phyloP scores from a whole-genome alignment of 129 eudicot genomes.

The Scalesia atractyloides region DNA sequence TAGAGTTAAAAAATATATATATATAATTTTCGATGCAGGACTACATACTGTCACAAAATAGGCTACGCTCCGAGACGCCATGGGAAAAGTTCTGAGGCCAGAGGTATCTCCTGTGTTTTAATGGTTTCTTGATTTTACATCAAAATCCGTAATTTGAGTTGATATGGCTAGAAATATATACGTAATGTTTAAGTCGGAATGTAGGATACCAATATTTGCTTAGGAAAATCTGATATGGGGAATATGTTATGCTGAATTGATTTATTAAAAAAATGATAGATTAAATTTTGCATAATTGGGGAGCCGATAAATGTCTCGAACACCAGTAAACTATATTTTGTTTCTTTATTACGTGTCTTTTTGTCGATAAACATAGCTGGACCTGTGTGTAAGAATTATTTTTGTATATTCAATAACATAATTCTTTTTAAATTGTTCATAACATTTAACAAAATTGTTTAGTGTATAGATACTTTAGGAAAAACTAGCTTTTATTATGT shows the following conservation, averaged over 20 bases:
- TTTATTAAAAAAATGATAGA: too few species aligned
- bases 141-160: neutral
- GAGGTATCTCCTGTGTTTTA: constrained; percentile 38
- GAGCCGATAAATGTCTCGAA: too few species aligned
- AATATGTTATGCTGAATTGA: neutral
- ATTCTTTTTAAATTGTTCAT: too few species aligned
- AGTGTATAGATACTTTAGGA: too few species aligned
- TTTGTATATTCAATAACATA: too few species aligned
- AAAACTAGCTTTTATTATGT: too few species aligned
- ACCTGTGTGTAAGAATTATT: too few species aligned
- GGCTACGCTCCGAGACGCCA: constrained; percentile 80
- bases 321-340: too few species aligned
- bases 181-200: neutral
- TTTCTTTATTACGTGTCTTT: too few species aligned
- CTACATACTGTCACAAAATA: constrained; percentile 67
- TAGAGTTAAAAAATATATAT: neutral
- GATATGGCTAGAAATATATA: neutral
- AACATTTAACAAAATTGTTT: too few species aligned
- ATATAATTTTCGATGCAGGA: constrained; percentile 48
- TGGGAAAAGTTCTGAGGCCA: constrained; percentile 34
- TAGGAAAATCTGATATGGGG: neutral
- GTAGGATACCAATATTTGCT: neutral
- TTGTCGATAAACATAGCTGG: too few species aligned
- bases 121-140: neutral
- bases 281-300: too few species aligned